These are phyloP conservation scores for Mayamaea pseudoterrestris DNA, from an alignment of 108 stramenopile species.

Conservation along the genomic window DNA sequence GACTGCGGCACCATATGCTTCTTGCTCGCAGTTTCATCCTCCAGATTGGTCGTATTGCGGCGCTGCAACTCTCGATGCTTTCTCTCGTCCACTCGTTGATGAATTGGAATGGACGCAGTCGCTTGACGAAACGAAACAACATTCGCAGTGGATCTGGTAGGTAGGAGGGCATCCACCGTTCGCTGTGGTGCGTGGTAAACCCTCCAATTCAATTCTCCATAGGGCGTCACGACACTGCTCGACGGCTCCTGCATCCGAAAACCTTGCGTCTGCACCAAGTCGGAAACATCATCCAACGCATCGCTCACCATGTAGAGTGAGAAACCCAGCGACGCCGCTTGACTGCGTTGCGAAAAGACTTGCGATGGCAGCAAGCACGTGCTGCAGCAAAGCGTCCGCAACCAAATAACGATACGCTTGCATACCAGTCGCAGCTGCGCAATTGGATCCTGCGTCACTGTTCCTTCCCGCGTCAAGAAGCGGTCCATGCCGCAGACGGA, in stretches of 20 bases:
- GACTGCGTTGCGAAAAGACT: slow-evolving; percentile 12
- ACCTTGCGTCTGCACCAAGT: slow-evolving; percentile 16
- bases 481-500: slow-evolving; percentile 11
- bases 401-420: slow-evolving; percentile 55
- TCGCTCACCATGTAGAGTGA: slow-evolving; percentile 37
- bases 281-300: slow-evolving; percentile 24
- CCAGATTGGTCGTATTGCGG: neutral
- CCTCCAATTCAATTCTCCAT: slow-evolving; percentile 38
- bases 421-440: slow-evolving; percentile 62
- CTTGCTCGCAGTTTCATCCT: neutral
- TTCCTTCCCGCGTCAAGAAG: slow-evolving; percentile 2
- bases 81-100: neutral
- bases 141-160: slow-evolving; percentile 11
- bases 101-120: neutral
- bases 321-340: slow-evolving; percentile 26
- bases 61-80: neutral
- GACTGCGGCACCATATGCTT: slow-evolving; percentile 8
- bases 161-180: slow-evolving; percentile 10
- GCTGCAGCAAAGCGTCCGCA: slow-evolving; percentile 51
- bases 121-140: slow-evolving; percentile 8
- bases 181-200: slow-evolving; percentile 44
- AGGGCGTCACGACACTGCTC: slow-evolving; percentile 31
- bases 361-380: slow-evolving; percentile 61
- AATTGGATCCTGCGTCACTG: slow-evolving; percentile 24
- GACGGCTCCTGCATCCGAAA: slow-evolving; percentile 26